Base-by-base conservation (phyloP, 106 monocot genomes). In the Amphibolis antarctica region DNA sequence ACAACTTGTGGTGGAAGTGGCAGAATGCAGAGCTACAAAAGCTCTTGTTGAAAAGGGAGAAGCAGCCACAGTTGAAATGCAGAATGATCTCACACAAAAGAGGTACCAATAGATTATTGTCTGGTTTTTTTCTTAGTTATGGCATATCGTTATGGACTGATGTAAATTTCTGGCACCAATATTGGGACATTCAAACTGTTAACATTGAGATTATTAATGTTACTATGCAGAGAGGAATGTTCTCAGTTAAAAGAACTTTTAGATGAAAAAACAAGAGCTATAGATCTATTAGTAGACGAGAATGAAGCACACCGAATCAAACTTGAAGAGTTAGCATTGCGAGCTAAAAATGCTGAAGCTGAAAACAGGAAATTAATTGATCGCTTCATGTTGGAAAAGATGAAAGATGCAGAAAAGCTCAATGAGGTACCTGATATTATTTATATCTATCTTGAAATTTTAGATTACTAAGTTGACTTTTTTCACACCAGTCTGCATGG, bases 371-470 rank as follows among this genome's bases (percentile, higher is more conserved):
- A 65, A 7, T 72, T 96, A 70, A 78, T 87, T 67, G 90, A 96
- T 72, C 80, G 89, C 14, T 84, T 79, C 84, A 90, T 96, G 96
- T 63, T 90, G 44, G 96, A 96, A 69, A 96, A 96, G 69, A 89
- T 96, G 96, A 86, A 89, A 63, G 83, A 84, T 66, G 90, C 96
- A 44, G 96, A 96, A 75, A 90, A 67, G 67, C 79, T 96, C 43
- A 96, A 96, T 71, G 96, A 96, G 96, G 96, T 96, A 74, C 17
- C 31, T 53, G 48, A 12, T 53, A 42, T 60, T 60, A 36, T 60
- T 29, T 60, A 18, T 36, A 2, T n/a, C 31, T 6, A 5, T 60
- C 28, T 26, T 2, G 10, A 6, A 18, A 24, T 60, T 10, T 60
- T 30, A 20, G 18, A 14, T 31, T 5, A 14, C 5, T 9, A 23